Evolutionary conservation across 805 yeast species (phyloP).

Genomic region (Candida endomychidarum): DNA sequence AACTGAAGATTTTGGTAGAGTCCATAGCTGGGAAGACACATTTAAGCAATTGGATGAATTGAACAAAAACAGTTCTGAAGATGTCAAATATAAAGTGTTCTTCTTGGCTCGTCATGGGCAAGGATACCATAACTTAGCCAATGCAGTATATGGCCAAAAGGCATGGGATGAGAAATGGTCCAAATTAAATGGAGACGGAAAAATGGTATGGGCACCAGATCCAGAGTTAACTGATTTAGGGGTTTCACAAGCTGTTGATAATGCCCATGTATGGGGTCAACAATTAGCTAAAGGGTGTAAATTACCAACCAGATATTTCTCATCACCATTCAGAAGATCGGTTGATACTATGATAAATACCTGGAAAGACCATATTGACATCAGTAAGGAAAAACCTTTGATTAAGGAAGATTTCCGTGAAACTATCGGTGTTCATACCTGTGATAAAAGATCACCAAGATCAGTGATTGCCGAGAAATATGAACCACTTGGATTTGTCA

Average conservation of each 20-base stretch:
- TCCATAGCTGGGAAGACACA: constrained; percentile 36
- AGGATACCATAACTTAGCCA: constrained; percentile 52
- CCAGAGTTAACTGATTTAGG: constrained; percentile 51
- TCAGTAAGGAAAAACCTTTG: constrained; percentile 29
- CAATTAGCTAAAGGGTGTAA: constrained; percentile 22
- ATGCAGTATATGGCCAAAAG: constrained; percentile 43
- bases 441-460: constrained; percentile 46
- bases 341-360: constrained; percentile 48
- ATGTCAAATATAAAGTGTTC: constrained; percentile 44
- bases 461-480: constrained; percentile 41
- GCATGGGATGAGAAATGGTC: constrained; percentile 50
- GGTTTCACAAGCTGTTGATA: constrained; percentile 43
- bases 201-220: constrained; percentile 51
- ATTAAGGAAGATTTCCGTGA: constrained; percentile 50
- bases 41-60: constrained; percentile 30
- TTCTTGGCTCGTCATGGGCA: constrained; percentile 55
- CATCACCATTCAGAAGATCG: constrained; percentile 54
- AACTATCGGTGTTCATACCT: constrained; percentile 49
- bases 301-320: constrained; percentile 44
- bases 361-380: constrained; percentile 38
- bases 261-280: constrained; percentile 38
- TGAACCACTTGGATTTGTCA: constrained; percentile 32
- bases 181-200: constrained; percentile 44
- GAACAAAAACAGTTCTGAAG: constrained; percentile 26
- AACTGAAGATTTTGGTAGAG: constrained; percentile 43